Evolutionary conservation across 306 rosid species (phyloP).

Genomic region (Vigna hirtella): DNA sequence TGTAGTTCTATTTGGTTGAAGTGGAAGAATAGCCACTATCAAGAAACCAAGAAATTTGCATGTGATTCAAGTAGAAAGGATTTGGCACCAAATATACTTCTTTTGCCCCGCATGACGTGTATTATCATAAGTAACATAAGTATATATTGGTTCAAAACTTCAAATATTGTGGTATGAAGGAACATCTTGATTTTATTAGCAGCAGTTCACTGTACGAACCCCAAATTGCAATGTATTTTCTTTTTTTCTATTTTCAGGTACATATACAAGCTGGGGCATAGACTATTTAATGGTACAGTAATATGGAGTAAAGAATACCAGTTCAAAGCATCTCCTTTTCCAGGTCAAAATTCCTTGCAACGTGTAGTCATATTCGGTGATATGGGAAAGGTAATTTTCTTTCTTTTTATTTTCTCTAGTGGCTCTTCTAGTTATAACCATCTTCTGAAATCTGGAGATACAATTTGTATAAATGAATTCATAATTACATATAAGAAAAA

Average conservation of each 20-base stretch:
- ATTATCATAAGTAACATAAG: slow-evolving; percentile 12
- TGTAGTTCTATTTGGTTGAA: slow-evolving; percentile 7
- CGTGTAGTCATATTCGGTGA: slow-evolving; percentile 90
- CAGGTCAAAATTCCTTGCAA: slow-evolving; percentile 90
- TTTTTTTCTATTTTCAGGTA: slow-evolving; percentile 55
- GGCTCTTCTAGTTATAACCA: slow-evolving; percentile 17
- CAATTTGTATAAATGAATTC: neutral
- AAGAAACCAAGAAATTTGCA: slow-evolving; percentile 3
- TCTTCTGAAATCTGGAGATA: slow-evolving; percentile 1
- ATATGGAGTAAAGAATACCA: slow-evolving; percentile 76
- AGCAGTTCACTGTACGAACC: slow-evolving; percentile 28
- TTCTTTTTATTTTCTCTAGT: slow-evolving; percentile 21
- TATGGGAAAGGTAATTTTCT: slow-evolving; percentile 85
- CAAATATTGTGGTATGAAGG: slow-evolving; percentile 24
- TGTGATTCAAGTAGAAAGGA: slow-evolving; percentile 7
- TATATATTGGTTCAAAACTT: neutral
- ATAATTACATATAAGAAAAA: neutral
- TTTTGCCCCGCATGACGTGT: neutral
- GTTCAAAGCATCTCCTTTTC: slow-evolving; percentile 90
- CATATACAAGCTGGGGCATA: slow-evolving; percentile 82
- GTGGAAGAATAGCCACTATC: slow-evolving; percentile 1
- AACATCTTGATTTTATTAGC: slow-evolving; percentile 23
- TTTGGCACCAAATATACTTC: neutral
- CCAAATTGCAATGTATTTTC: slow-evolving; percentile 8
- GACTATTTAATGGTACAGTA: slow-evolving; percentile 61